These are phyloP conservation scores for Auricularia auricula-judae DNA, from an alignment of 768 basidiomycete species.

Conservation along the genomic window DNA sequence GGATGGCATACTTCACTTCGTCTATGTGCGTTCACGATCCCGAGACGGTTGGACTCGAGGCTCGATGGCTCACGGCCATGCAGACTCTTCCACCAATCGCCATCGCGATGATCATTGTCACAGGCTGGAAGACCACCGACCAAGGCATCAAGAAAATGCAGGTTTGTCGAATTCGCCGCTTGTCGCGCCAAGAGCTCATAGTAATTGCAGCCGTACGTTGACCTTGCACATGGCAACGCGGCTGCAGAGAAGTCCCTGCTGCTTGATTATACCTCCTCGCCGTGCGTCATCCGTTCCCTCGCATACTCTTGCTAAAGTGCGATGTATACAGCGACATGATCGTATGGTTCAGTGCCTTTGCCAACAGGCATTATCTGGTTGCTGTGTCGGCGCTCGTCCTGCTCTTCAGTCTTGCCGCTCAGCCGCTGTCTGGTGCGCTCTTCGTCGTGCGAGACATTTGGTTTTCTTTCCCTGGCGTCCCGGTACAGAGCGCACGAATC, in stretches of 20 bases:
- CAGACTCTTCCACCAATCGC: conserved; percentile 44
- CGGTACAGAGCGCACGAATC: background rate
- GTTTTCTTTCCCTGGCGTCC: conserved; percentile 28
- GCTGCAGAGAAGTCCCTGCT: conserved; percentile 41
- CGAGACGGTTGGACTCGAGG: background rate
- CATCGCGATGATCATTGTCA: conserved; percentile 37
- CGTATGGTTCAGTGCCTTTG: conserved; percentile 34
- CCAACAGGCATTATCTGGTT: conserved; percentile 41
- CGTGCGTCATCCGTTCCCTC: conserved; percentile 19
- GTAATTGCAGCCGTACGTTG: conserved; percentile 38
- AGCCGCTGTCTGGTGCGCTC: conserved; percentile 42
- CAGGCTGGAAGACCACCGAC: conserved; percentile 47
- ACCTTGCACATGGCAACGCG: conserved; percentile 44
- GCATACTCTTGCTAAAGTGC: background rate
- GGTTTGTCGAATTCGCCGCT: conserved; percentile 16
- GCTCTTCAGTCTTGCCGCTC: conserved; percentile 34
- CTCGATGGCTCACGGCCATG: background rate
- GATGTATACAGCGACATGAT: conserved; percentile 29
- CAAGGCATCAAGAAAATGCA: conserved; percentile 48
- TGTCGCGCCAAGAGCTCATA: background rate
- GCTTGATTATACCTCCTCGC: conserved; percentile 44
- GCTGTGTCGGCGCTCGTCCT: conserved; percentile 38
- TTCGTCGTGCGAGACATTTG: conserved; percentile 37
- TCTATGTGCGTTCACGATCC: conserved; percentile 30
- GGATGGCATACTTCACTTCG: conserved; percentile 36